Evolutionary conservation across 371 early-diverging fungal species (phyloP), one percentile per base, ranked within the genome.

Genomic region (Apophysomyces variabilis): DNA sequence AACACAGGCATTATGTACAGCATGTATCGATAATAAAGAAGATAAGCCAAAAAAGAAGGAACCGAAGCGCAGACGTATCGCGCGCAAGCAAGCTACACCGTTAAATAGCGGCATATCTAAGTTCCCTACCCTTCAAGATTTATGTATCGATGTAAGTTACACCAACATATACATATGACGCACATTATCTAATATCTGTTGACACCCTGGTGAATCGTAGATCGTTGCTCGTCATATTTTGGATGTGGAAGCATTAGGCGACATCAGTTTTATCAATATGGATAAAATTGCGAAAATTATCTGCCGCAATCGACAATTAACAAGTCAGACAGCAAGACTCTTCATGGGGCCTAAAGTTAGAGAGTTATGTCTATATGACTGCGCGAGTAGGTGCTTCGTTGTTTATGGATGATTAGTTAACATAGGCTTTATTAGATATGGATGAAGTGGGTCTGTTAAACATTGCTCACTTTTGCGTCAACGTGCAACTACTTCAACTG

Each of bases 191-290:
- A 41, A 56, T 14, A 9, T 21, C 38, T 44, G 21, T 11, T 32
- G 37, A 11, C 47, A 66, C n/a, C 3, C 38, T 21, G 18, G 43
- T 18, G 7, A 45, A 9, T 9, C n/a, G 54, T 57, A 90, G 80
- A 72, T 87, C 32, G 84, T 95, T 59, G 92, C 89, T 5, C 75
- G 81, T 50, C 80, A 89, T 62, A 89, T 95, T 58, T 91, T 93
- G 47, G 85, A 87, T 66, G 90, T 96, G 0, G 93, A 93, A 56
- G 86, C 84, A 5, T 87, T 96, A 72, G 95, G 95, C 21, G 91
- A 92, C 57, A 88, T 96, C 21, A 80, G 92, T 14, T 79, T 77
- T 4, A 68, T 80, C 18, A 90, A 86, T 64, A 77, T 92, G 80
- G 84, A 88, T 65, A 85, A 87, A 70, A 85, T 96, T 26, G 85